Percentiles rank a stretch among this genome's conserved stretches.
Conservation (phyloP, 2,329 filamentous ascomycete species). For the Lasiodiplodia gonubiensis region DNA sequence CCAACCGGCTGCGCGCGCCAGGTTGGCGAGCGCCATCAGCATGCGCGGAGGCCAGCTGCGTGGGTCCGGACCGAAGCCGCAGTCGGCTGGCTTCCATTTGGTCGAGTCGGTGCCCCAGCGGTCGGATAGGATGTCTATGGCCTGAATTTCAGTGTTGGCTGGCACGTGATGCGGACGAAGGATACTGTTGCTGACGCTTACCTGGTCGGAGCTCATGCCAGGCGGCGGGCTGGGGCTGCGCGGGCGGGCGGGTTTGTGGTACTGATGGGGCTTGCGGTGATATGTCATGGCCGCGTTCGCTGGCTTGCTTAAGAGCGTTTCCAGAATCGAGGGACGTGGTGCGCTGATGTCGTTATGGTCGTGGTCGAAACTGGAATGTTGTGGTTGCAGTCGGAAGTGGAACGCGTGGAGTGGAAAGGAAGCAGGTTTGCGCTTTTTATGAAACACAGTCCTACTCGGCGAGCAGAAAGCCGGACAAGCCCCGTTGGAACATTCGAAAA, state of each 20-base stretch:
- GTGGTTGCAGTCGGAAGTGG: too few relatives aligned
- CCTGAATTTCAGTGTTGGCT: neutral
- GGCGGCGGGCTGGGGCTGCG: neutral
- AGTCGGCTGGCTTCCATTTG: neutral
- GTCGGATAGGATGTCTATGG: neutral
- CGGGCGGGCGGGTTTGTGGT: neutral
- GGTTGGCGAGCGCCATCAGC: neutral
- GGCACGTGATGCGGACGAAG: neutral
- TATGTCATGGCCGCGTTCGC: neutral
- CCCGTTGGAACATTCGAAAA: too few relatives aligned
- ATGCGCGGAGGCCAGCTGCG: neutral
- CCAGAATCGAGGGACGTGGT: too few relatives aligned
- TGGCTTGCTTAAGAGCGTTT: neutral
- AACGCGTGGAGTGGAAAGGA: too few relatives aligned
- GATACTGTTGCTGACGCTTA: neutral
- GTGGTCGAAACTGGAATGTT: too few relatives aligned
- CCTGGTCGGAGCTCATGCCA: neutral
- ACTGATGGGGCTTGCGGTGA: neutral
- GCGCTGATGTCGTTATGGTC: too few relatives aligned
- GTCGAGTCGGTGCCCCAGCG: neutral
- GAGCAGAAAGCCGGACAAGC: too few relatives aligned
- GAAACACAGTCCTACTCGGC: too few relatives aligned
- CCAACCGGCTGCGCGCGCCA: neutral
- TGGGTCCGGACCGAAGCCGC: neutral
- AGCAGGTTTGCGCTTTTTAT: too few relatives aligned